These are phyloP conservation scores for Blastobotrys ciferrii DNA, from an alignment of 1,139 yeast species.

Conservation along the genomic window DNA sequence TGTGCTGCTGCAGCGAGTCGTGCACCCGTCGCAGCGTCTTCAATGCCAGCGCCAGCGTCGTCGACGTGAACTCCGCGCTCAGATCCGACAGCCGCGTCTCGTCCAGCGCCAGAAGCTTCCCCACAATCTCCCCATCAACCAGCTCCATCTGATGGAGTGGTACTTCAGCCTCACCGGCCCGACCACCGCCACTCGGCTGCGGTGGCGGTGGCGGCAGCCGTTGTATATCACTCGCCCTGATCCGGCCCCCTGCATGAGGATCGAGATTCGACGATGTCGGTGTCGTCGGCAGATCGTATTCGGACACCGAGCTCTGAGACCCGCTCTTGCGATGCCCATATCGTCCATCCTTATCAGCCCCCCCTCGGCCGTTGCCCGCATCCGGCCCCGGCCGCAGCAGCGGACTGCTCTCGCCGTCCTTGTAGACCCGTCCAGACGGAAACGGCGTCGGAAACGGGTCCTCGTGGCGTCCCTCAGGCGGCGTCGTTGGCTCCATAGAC, in stretches of 20 bases:
- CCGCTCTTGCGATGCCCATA: not conserved
- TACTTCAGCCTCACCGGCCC: conserved; percentile 6
- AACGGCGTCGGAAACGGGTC: conserved; percentile 24
- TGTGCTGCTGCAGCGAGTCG: conserved; percentile 15
- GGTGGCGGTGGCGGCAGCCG: conserved; percentile 15
- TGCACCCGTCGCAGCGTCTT: conserved; percentile 18
- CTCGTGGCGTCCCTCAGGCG: conserved; percentile 6
- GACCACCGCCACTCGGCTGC: conserved; percentile 1
- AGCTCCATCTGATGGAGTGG: no score
- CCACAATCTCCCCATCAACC: conserved; percentile 17
- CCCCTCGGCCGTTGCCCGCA: not conserved
- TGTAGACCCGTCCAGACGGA: conserved; percentile 19
- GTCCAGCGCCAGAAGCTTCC: conserved; percentile 13
- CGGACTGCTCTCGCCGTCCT: not conserved
- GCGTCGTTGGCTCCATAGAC: conserved; percentile 5
- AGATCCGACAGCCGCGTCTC: not conserved
- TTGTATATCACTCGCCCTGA: conserved; percentile 8
- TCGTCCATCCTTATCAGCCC: not conserved
- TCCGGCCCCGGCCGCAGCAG: conserved; percentile 1
- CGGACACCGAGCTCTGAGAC: not conserved
- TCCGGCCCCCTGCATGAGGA: not conserved
- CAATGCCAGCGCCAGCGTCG: conserved; percentile 14
- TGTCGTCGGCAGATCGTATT: not conserved
- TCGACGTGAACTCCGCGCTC: not conserved
- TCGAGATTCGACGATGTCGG: conserved; percentile 5